Percentiles rank a stretch among this genome's conserved stretches.
phyloP scores from a whole-genome alignment of 352 stramenopile genomes.

The Pelagophyceae sp. region DNA sequence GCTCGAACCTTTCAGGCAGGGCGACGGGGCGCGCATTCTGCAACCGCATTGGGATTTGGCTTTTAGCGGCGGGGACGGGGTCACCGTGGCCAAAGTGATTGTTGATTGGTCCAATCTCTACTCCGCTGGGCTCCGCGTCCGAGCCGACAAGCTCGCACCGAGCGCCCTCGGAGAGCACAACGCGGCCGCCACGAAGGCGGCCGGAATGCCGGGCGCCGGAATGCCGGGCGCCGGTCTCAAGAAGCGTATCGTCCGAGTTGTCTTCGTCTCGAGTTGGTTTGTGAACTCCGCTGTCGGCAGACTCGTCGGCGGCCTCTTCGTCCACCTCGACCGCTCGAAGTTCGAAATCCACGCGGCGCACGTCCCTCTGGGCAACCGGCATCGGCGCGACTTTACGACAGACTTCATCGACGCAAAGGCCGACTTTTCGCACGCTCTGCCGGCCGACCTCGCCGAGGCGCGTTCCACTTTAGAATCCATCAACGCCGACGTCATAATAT shows the following conservation, averaged over 20 bases:
- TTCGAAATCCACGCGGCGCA: neutral
- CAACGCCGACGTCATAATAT: slow-evolving; percentile 50
- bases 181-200: neutral
- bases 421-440: neutral
- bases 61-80: neutral
- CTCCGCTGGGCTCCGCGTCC: neutral
- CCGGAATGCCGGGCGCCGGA: neutral
- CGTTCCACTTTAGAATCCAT: slow-evolving; percentile 43
- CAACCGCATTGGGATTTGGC: slow-evolving; percentile 8
- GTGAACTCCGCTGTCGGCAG: slow-evolving; percentile 3
- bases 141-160: neutral
- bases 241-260: neutral
- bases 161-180: neutral
- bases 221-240: neutral
- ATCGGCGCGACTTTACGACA: neutral
- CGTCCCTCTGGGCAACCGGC: neutral
- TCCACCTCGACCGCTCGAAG: neutral
- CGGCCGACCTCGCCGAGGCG: slow-evolving; percentile 20
- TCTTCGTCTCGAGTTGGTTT: slow-evolving; percentile 1
- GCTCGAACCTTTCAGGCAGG: neutral
- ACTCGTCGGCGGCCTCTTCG: neutral
- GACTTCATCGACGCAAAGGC: neutral
- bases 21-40: neutral
- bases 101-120: neutral
- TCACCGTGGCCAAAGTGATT: neutral